Conservation (phyloP, 2,329 filamentous ascomycete species). For the Tolypocladium capitatum region DNA sequence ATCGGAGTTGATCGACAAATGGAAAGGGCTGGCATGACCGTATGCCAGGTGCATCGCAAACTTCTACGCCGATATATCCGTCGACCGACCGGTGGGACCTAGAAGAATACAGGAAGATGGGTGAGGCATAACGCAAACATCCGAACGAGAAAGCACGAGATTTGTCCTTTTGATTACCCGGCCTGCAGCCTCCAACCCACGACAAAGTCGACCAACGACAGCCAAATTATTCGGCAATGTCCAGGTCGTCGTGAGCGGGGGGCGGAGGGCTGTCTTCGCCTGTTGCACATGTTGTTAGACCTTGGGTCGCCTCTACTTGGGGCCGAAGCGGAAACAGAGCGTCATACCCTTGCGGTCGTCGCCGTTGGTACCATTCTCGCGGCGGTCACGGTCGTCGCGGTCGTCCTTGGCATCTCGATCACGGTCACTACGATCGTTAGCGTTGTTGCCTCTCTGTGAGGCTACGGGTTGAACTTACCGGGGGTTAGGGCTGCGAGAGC, state of each 20-base stretch:
- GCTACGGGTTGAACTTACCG: constrained; percentile 26
- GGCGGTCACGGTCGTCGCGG: constrained; percentile 58
- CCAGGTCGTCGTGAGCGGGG: constrained; percentile 82
- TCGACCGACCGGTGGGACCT: constrained; percentile 10
- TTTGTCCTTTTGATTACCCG: constrained; percentile 8
- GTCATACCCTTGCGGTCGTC: constrained; percentile 78
- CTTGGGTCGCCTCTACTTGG: background rate
- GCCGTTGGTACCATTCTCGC: constrained; percentile 67
- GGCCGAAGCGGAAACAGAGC: background rate
- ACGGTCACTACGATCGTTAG: constrained; percentile 30
- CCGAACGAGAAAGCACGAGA: constrained; percentile 9
- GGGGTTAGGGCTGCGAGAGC: constrained; percentile 57
- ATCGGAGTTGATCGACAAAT: background rate
- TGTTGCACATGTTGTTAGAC: background rate
- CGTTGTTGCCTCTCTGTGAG: constrained; percentile 6
- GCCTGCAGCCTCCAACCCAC: constrained; percentile 5
- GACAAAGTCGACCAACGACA: background rate
- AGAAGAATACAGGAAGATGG: constrained; percentile 7
- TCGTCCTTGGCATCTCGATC: constrained; percentile 49
- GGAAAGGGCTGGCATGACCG: background rate
- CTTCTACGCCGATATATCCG: constrained; percentile 12
- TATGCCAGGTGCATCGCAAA: constrained; percentile 2
- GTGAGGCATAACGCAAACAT: constrained; percentile 1
- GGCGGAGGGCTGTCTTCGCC: constrained; percentile 58
- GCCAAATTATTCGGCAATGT: constrained; percentile 63